phyloP scores from a whole-genome alignment of 768 basidiomycete genomes.

The Cyclocybe cylindracea region DNA sequence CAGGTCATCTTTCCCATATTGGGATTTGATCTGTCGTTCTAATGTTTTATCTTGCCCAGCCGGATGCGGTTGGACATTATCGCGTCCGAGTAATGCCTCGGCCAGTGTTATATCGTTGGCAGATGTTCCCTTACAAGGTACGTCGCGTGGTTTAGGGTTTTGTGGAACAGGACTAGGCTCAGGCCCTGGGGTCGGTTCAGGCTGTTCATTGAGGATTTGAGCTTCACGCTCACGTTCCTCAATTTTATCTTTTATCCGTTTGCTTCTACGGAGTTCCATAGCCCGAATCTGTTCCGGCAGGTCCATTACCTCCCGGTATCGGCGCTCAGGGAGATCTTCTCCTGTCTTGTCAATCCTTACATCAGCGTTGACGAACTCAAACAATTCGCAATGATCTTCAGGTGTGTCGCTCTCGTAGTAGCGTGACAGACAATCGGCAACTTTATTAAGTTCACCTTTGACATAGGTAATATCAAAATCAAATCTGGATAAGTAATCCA shows the following conservation, averaged over 20 bases:
- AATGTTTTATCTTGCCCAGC: no score
- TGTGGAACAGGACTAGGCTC: no score
- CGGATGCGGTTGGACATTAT: no score
- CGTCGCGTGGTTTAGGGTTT: no score
- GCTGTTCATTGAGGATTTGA: neutral
- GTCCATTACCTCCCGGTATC: conserved; percentile 13
- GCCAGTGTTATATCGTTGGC: no score
- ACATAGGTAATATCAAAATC: conserved; percentile 16
- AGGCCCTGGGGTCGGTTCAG: neutral
- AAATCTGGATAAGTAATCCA: conserved; percentile 11
- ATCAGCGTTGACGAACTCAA: conserved; percentile 23
- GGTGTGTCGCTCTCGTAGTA: conserved; percentile 26
- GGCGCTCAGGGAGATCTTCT: conserved; percentile 16
- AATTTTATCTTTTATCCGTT: neutral
- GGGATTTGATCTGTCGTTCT: no score
- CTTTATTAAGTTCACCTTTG: conserved; percentile 9
- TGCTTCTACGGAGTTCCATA: conserved; percentile 2
- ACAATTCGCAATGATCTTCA: conserved; percentile 7
- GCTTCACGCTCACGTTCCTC: neutral
- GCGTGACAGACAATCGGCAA: conserved; percentile 11
- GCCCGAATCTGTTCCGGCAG: conserved; percentile 7
- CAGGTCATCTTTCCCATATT: no score
- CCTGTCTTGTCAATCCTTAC: conserved; percentile 14
- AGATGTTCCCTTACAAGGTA: neutral
- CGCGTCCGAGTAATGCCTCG: no score